These are phyloP conservation scores for Rosellinia necatrix DNA, from an alignment of 2,329 filamentous ascomycete species.

Conservation along the genomic window DNA sequence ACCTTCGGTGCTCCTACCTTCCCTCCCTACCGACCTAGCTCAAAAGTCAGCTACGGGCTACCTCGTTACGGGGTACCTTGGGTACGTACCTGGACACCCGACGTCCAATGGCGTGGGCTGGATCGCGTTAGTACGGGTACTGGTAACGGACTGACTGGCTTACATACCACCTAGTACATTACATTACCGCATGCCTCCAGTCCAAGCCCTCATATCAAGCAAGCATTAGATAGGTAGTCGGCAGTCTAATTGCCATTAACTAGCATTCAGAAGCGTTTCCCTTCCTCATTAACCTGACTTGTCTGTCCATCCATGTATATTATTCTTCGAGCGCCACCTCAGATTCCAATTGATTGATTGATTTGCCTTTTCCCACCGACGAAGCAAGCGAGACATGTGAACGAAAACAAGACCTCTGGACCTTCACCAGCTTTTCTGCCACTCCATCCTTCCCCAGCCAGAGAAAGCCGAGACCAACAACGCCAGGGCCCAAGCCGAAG, in stretches of 20 bases:
- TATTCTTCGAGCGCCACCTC: slow-evolving; percentile 32
- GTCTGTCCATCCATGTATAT: slow-evolving; percentile 28
- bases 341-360: slow-evolving; percentile 31
- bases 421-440: not conserved
- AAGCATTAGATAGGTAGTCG: too few relatives aligned
- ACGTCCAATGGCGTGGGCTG: not conserved
- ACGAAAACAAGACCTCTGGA: slow-evolving; percentile 17
- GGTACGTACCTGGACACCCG: not conserved
- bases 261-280: slow-evolving; percentile 25
- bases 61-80: not conserved
- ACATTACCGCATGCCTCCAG: slow-evolving; percentile 25
- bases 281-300: slow-evolving; percentile 24
- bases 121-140: slow-evolving; percentile 12
- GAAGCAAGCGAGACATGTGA: slow-evolving; percentile 11
- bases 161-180: slow-evolving; percentile 9
- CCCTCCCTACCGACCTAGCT: not conserved
- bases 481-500: slow-evolving; percentile 1
- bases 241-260: slow-evolving; percentile 33
- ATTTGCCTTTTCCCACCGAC: slow-evolving; percentile 23
- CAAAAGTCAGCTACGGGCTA: not conserved
- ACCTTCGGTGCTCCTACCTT: not conserved
- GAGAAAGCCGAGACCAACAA: too few relatives aligned
- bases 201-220: slow-evolving; percentile 29
- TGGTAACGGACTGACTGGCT: slow-evolving; percentile 16
- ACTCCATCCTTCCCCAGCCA: not conserved